Base-by-base conservation (phyloP, 169 alveolate genomes). In the Plasmodium sp. region DNA sequence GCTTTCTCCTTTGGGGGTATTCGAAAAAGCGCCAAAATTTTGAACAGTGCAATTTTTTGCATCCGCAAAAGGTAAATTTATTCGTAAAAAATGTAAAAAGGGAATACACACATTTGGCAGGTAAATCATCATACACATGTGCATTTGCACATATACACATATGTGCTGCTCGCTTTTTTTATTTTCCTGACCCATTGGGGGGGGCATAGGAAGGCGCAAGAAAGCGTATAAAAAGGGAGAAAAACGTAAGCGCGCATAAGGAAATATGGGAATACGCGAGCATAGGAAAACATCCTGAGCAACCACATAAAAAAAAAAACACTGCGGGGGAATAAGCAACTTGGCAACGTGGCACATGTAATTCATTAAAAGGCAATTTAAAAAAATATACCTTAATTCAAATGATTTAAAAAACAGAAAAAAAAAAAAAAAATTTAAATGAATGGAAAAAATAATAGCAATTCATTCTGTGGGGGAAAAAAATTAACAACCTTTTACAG, bases 381-480 rank as follows among this genome's bases (percentile, higher is more conserved):
- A 81, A 81, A 80, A 22, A 62, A 36, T 33, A 58, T 43, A 31
- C 34, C 36, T 45, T 75, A 86, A 86, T 75, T 75, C n/a, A 86
- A 86, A 86, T 86, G 39, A 86, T 31, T 48, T 51, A 48, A 56
- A 31, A 79, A 54, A 86, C 86, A 54, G 81, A 77, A 85, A 86
- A 86, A 86, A 75, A 80, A 45, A 12, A 31, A n/a, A 51, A 41
- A 75, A 62, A 45, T 31, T 33, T 51, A 67, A 73, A 31, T 43
- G 18, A 31, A 18, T 56, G 36, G 43, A 14, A 54, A 51, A 51
- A 51, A 51, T 51, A 14, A 51, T 51, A 51, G 18, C 62, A 51
- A 12, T 51, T 51, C 7, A 12, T 51, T 51, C 7, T 51, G 58
- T n/a, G 79, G 27, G 48, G 73, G 31, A 9, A 14, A 58, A 34